These are phyloP conservation scores for Dichotomopilus funicola DNA, from an alignment of 2,329 filamentous ascomycete species.

Conservation along the genomic window DNA sequence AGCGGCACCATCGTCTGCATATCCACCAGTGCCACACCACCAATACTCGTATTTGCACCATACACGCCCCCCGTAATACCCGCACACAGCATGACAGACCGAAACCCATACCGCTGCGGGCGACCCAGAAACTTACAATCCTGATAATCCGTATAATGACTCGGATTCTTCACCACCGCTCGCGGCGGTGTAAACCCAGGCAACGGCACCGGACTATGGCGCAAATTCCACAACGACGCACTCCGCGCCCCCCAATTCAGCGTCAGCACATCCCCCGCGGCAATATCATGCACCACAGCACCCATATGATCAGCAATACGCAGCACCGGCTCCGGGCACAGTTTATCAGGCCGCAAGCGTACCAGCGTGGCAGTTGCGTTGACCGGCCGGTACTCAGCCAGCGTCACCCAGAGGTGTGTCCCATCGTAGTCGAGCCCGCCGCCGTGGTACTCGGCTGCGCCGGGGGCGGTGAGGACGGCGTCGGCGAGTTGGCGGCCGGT, in stretches of 20 bases:
- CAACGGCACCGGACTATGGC: conserved; percentile 13
- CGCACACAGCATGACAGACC: conserved; percentile 41
- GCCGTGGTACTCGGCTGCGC: conserved; percentile 38
- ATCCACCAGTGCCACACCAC: conserved; percentile 43
- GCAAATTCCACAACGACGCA: conserved; percentile 33
- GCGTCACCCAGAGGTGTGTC: conserved; percentile 38
- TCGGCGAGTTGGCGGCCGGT: conserved; percentile 38
- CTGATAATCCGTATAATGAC: conserved; percentile 43
- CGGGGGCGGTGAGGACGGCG: conserved; percentile 35
- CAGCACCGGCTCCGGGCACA: conserved; percentile 32
- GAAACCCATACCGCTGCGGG: conserved; percentile 30
- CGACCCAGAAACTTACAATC: conserved; percentile 46
- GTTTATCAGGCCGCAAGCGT: conserved; percentile 31
- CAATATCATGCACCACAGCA: conserved; percentile 38
- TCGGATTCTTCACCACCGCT: conserved; percentile 31
- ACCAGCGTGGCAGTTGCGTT: conserved; percentile 40
- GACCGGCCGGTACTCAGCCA: conserved; percentile 40
- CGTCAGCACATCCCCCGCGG: conserved; percentile 31
- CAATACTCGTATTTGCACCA: conserved; percentile 27
- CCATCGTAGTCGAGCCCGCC: conserved; percentile 46
- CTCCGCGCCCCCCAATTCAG: conserved; percentile 43
- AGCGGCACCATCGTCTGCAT: conserved; percentile 38
- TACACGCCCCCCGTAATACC: conserved; percentile 35
- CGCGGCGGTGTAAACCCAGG: conserved; percentile 23
- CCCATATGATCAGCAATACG: conserved; percentile 39